phyloP scores from a whole-genome alignment of 1,284 basidiomycete genomes.

The Mrakiaceae sp. region DNA sequence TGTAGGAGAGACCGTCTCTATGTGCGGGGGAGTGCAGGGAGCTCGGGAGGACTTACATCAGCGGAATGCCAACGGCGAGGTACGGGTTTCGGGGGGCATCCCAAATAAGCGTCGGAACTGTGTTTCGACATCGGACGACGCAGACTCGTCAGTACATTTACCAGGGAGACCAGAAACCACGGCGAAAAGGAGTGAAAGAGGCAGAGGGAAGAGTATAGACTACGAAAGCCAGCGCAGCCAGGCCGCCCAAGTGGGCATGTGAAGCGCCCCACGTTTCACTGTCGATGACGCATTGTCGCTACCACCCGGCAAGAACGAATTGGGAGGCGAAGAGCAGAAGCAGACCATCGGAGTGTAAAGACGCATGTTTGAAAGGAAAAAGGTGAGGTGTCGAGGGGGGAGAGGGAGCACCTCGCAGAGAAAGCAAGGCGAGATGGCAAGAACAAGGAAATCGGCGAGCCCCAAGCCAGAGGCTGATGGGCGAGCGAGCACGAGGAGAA shows the following conservation, averaged over 20 bases:
- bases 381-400: too few relatives aligned
- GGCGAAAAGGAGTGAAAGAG: too few relatives aligned
- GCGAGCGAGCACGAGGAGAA: not conserved
- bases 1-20: too few relatives aligned
- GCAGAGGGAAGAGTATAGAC: not conserved
- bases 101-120: conserved; percentile 12
- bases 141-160: too few relatives aligned
- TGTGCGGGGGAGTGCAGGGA: too few relatives aligned
- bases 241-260: not conserved
- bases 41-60: not conserved
- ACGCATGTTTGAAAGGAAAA: not conserved
- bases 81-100: conserved; percentile 16
- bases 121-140: too few relatives aligned
- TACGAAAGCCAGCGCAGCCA: not conserved
- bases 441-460: not conserved
- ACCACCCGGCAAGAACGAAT: too few relatives aligned
- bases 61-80: conserved; percentile 17
- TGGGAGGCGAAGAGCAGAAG: too few relatives aligned
- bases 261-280: not conserved
- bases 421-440: not conserved
- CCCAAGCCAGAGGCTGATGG: not conserved
- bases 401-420: not conserved
- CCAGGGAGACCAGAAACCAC: not conserved
- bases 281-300: not conserved
- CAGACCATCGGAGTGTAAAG: not conserved